Conservation (phyloP, 2,329 filamentous ascomycete genomes). For the Achaetomium macrosporum region DNA sequence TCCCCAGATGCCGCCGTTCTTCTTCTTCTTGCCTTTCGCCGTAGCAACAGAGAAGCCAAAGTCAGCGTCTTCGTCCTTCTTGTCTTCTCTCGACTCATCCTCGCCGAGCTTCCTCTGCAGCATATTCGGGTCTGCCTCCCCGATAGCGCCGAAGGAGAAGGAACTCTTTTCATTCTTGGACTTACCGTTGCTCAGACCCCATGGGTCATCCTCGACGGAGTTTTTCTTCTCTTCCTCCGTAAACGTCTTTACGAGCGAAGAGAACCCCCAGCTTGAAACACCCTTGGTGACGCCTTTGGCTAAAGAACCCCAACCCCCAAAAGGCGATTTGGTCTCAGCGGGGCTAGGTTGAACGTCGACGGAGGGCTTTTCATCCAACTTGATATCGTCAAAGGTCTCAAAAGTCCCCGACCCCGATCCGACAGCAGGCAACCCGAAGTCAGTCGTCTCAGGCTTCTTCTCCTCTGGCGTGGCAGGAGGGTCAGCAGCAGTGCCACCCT, state of each 20-base stretch:
- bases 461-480: constrained; percentile 23
- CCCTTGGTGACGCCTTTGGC: constrained; percentile 34
- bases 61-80: constrained; percentile 31
- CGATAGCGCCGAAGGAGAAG: constrained; percentile 45
- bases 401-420: constrained; percentile 31
- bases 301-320: constrained; percentile 59
- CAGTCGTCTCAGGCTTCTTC: constrained; percentile 15
- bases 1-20: constrained; percentile 30
- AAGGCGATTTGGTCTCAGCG: constrained; percentile 37
- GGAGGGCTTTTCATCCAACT: constrained; percentile 57
- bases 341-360: constrained; percentile 50
- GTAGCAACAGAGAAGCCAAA: constrained; percentile 18
- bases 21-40: constrained; percentile 38
- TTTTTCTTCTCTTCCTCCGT: constrained; percentile 28
- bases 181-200: constrained; percentile 40
- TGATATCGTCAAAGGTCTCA: constrained; percentile 63
- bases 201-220: constrained; percentile 42
- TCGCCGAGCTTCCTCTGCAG: constrained; percentile 25
- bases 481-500: constrained; percentile 31
- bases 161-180: constrained; percentile 44
- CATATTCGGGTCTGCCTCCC: constrained; percentile 39
- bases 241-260: constrained; percentile 26
- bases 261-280: constrained; percentile 36
- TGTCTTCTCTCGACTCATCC: constrained; percentile 29
- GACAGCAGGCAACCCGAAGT: constrained; percentile 23